Evolutionary conservation across 2,329 filamentous ascomycete genomes (phyloP).

Genomic region (Tolypocladium nubicola): DNA sequence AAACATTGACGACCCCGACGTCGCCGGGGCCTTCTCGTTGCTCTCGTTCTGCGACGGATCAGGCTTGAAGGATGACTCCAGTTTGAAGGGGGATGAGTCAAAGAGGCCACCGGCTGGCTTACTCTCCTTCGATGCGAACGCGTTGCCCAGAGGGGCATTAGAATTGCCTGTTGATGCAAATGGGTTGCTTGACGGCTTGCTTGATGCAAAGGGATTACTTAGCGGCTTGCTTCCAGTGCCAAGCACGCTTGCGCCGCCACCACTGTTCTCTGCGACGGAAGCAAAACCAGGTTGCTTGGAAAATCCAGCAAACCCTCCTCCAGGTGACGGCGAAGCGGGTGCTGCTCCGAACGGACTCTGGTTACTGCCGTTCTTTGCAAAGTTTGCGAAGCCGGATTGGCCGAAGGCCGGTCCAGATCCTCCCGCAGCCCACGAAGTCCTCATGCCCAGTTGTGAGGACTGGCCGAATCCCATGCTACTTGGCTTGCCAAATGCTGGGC

Average conservation of each 20-base stretch:
- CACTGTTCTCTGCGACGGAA: conserved; percentile 28
- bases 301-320: conserved; percentile 45
- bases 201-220: conserved; percentile 17
- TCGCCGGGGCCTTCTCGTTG: conserved; percentile 34
- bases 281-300: conserved; percentile 45
- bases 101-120: conserved; percentile 25
- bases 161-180: conserved; percentile 14
- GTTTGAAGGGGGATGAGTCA: conserved; percentile 51
- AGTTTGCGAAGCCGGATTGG: conserved; percentile 37
- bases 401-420: conserved; percentile 39
- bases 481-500: conserved; percentile 39
- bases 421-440: conserved; percentile 39
- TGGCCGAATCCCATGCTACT: conserved; percentile 42
- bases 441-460: conserved; percentile 34
- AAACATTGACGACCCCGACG: conserved; percentile 41
- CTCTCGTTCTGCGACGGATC: conserved; percentile 53
- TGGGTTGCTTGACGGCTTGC: conserved; percentile 20
- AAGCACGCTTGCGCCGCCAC: conserved; percentile 24
- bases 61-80: conserved; percentile 56
- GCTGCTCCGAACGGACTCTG: conserved; percentile 24
- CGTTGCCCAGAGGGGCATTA: conserved; percentile 11
- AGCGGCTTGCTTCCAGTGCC: conserved; percentile 26
- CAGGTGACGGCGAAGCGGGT: conserved; percentile 22
- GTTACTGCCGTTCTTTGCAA: conserved; percentile 21
- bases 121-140: conserved; percentile 16